Evolutionary conservation across 1,139 yeast species (phyloP), one percentile per base, ranked within the genome.

Genomic region (Candida tetrigidarum): DNA sequence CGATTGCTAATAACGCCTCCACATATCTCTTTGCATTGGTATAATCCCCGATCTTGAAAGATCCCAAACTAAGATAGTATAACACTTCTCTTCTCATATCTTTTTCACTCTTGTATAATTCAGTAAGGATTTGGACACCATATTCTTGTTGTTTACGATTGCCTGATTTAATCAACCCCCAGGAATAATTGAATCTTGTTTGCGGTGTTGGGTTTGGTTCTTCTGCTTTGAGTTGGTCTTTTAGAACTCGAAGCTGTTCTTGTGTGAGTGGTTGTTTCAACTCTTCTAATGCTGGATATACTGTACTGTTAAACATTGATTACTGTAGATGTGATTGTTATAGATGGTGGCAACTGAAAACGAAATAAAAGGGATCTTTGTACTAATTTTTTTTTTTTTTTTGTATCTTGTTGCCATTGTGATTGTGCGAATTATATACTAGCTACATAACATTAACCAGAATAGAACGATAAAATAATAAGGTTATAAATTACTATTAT

Each of bases 171-270:
- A 95, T 81, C 44, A 93, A 71, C 1, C 96, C 99, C 99, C 99
- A 95, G 0, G 97, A 96, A 58, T 88, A 89, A 65, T 93, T 95
- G 75, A 95, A 95, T 48, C 83, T 80, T 3, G 97, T 86, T 63
- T 90, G 97, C 0, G 89, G 76, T 0, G 91, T 76, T 0, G 90
- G 92, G 41, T 78, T 72, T 8, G 95, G 96, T 33, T 87, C 84
- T 62, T 95, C 99, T 2, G 86, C 74, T 28, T 83, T 80, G 38
- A 90, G 89, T 56, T 92, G 97, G 56, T 84, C 80, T 50, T 81
- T 83, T 34, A 93, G 76, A 3, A 91, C 78, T 14, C 80, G 83
- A 39, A 95, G 74, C 60, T 93, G 96, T 48, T 85, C 87, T 3
- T 80, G 76, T 1, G 92, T 75, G 34, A 93, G 78, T 0, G 97